Conservation (phyloP, 1,139 yeast species). For the Trichomonascaceae sp. region DNA sequence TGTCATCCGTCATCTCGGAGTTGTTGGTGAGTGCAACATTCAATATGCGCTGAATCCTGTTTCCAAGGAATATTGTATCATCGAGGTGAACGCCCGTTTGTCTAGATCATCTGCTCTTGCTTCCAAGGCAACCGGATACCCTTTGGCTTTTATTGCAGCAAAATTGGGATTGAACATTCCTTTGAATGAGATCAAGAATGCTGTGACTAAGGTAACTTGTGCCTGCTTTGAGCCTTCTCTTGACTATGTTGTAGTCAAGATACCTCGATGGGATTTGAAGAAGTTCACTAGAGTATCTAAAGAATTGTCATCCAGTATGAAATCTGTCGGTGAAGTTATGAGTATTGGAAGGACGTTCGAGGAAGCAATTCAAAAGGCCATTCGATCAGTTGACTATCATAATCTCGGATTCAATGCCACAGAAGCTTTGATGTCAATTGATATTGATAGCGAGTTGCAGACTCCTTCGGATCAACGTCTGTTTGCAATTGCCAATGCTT, state of each 20-base stretch:
- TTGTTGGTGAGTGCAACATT: conserved; percentile 98
- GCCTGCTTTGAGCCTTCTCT: conserved; percentile 98
- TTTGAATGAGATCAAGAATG: conserved; percentile 83
- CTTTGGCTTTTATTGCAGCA: conserved; percentile 97
- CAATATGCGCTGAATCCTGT: conserved; percentile 95
- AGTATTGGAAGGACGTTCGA: conserved; percentile 96
- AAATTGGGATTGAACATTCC: conserved; percentile 93
- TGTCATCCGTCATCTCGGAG: conserved; percentile 95
- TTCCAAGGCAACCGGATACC: conserved; percentile 98
- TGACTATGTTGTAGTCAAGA: conserved; percentile 95
- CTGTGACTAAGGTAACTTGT: conserved; percentile 91
- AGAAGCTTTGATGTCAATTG: conserved; percentile 80
- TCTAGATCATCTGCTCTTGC: conserved; percentile 98
- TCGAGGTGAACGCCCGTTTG: conserved; percentile 96
- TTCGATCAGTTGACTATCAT: conserved; percentile 91
- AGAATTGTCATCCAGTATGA: conserved; percentile 88
- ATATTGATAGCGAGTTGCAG: conserved; percentile 83
- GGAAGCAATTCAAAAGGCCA: conserved; percentile 97
- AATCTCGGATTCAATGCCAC: conserved; percentile 91
- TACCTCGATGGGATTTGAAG: conserved; percentile 98
- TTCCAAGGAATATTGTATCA: conserved; percentile 91
- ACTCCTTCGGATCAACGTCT: conserved; percentile 96
- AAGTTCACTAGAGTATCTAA: conserved; percentile 92
- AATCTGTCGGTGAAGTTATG: conserved; percentile 99
- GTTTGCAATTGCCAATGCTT: conserved; percentile 93